phyloP scores from a whole-genome alignment of 2,329 filamentous ascomycete species.

The Camillea tinctor region DNA sequence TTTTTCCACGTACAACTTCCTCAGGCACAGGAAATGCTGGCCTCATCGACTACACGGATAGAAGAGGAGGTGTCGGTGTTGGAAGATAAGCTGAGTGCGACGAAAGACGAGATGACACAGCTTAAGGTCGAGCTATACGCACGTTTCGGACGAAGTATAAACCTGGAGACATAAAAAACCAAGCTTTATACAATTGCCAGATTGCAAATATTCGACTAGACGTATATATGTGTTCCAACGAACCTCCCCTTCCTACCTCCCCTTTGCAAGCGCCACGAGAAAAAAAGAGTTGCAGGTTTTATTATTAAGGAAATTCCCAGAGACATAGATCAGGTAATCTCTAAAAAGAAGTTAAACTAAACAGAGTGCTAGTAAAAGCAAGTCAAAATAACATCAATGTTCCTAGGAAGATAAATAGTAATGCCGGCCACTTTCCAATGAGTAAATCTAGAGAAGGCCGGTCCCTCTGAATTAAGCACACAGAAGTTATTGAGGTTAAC shows the following conservation, averaged over 20 bases:
- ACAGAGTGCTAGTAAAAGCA: too few species aligned
- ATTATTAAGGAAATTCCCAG: too few species aligned
- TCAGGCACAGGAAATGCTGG: slow-evolving; percentile 84
- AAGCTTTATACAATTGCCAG: not conserved
- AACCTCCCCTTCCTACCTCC: too few species aligned
- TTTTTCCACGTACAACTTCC: slow-evolving; percentile 84
- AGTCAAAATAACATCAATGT: too few species aligned
- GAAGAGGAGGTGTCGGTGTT: slow-evolving; percentile 73
- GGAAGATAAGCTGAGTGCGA: slow-evolving; percentile 71
- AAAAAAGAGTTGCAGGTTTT: not conserved
- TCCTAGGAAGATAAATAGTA: too few species aligned
- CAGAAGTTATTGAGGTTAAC: too few species aligned
- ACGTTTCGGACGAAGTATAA: slow-evolving; percentile 94
- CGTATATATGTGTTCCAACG: not conserved
- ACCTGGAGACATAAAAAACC: slow-evolving; percentile 77
- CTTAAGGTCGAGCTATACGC: slow-evolving; percentile 93
- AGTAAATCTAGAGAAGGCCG: too few species aligned
- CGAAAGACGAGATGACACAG: slow-evolving; percentile 83
- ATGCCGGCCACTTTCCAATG: too few species aligned
- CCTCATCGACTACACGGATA: slow-evolving; percentile 67
- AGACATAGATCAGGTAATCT: too few species aligned
- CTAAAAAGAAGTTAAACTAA: too few species aligned
- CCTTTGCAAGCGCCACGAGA: not conserved
- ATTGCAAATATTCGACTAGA: not conserved
- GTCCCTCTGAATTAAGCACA: too few species aligned